Conservation (phyloP, 2,329 filamentous ascomycete genomes). For the Ciborinia camelliae region DNA sequence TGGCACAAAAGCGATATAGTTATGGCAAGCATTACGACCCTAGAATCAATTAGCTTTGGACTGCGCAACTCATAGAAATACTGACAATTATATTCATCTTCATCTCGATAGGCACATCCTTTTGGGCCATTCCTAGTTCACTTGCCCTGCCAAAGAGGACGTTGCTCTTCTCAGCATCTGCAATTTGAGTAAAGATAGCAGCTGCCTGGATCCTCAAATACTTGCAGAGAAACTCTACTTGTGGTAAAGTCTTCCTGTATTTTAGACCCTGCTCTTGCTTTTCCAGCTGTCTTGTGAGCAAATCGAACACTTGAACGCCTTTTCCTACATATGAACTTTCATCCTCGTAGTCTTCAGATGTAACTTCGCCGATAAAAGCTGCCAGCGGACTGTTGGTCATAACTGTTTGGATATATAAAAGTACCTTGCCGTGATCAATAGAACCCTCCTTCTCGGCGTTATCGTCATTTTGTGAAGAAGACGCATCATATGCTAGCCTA, state of each 20-base stretch:
- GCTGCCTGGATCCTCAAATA: conserved; percentile 57
- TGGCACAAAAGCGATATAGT: conserved; percentile 31
- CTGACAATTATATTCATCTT: conserved; percentile 30
- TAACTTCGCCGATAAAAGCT: conserved; percentile 54
- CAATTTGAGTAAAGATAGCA: conserved; percentile 63
- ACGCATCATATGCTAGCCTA: conserved; percentile 62
- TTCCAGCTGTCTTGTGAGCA: conserved; percentile 41
- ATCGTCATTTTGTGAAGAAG: conserved; percentile 60
- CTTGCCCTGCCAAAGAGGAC: conserved; percentile 60
- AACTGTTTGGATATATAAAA: conserved; percentile 73
- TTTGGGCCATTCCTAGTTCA: conserved; percentile 25
- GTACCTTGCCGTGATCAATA: conserved; percentile 67
- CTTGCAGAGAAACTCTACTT: conserved; percentile 60
- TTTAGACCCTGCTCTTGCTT: conserved; percentile 32
- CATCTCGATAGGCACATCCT: conserved; percentile 31
- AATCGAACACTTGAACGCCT: conserved; percentile 46
- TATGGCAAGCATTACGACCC: conserved; percentile 23
- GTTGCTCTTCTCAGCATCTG: conserved; percentile 64
- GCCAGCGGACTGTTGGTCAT: conserved; percentile 64
- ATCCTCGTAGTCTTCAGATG: conserved; percentile 49
- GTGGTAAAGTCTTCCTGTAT: conserved; percentile 52
- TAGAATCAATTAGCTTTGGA: conserved; percentile 18
- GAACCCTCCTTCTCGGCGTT: conserved; percentile 72
- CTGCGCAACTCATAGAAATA: not conserved
- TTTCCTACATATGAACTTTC: conserved; percentile 46